phyloP scores from a whole-genome alignment of 1,284 basidiomycete genomes.

The Phlebopus sp. region DNA sequence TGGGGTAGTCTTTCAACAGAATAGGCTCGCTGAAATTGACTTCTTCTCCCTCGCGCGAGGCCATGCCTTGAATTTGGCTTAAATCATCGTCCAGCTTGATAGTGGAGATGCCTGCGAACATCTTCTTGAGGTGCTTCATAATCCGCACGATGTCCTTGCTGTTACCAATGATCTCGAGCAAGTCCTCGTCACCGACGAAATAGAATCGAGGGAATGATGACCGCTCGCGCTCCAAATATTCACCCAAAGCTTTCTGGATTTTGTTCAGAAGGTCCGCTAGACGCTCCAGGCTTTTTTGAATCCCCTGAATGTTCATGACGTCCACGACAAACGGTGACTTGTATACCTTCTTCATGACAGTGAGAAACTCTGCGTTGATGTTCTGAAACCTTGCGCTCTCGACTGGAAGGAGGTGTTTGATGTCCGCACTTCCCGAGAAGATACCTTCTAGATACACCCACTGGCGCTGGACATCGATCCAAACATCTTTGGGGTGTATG shows the following conservation, averaged over 20 bases:
- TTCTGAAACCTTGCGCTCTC: conserved; percentile 97
- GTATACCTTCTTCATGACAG: conserved; percentile 99
- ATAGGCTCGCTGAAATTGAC: conserved; percentile 85
- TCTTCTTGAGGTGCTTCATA: conserved; percentile 99
- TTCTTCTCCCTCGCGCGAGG: conserved; percentile 93
- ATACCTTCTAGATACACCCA: conserved; percentile 99
- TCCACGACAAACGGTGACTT: conserved; percentile 98
- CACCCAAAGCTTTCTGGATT: conserved; percentile 98
- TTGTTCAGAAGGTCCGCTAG: conserved; percentile 95
- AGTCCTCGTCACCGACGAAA: conserved; percentile 98
- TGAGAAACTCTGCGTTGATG: conserved; percentile 98
- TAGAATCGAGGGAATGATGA: conserved; percentile 99
- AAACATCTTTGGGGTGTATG: conserved; percentile 66
- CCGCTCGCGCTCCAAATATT: conserved; percentile 97
- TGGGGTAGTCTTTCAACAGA: conserved; percentile 87
- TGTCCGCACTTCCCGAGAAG: conserved; percentile 98
- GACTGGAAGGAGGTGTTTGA: conserved; percentile 96
- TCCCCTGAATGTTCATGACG: conserved; percentile 93
- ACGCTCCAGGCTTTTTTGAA: conserved; percentile 97
- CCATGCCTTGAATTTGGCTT: conserved; percentile 86
- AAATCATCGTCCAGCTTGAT: conserved; percentile 88
- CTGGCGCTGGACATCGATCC: conserved; percentile 99
- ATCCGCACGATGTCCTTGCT: conserved; percentile 97
- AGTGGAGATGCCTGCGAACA: conserved; percentile 97
- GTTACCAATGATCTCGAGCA: conserved; percentile 99